These are phyloP conservation scores for Epichloe amarillans DNA, from an alignment of 2,329 filamentous ascomycete genomes.

Conservation along the genomic window DNA sequence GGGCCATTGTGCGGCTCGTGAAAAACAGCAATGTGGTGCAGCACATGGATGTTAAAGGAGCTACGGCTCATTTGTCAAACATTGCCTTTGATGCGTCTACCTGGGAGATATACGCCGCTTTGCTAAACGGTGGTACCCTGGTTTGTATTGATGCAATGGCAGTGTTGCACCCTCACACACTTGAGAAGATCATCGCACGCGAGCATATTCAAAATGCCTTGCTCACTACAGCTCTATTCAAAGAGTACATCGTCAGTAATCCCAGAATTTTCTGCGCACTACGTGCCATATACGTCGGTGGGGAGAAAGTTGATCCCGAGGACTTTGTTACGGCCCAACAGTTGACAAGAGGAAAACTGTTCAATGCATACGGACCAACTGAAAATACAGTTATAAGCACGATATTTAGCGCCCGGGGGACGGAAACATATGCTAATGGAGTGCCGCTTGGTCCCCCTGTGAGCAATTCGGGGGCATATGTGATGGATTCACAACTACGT, in stretches of 20 bases:
- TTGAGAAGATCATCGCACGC: neutral
- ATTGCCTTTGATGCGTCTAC: conserved; percentile 9
- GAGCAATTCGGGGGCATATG: conserved; percentile 5
- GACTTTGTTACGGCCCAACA: neutral
- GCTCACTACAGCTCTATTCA: neutral
- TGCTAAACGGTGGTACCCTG: conserved; percentile 8
- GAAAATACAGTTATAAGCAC: neutral
- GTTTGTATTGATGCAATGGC: conserved; percentile 7
- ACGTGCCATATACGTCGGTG: neutral
- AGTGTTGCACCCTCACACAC: conserved; percentile 1
- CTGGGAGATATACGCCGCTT: conserved; percentile 7
- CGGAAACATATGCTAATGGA: neutral
- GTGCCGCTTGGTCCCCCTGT: neutral
- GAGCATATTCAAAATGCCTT: neutral
- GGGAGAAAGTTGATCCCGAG: neutral
- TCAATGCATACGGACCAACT: conserved; percentile 3
- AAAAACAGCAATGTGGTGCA: neutral
- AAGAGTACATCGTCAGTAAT: neutral
- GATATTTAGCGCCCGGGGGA: neutral
- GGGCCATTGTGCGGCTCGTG: neutral
- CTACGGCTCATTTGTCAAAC: conserved; percentile 5
- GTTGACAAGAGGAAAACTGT: neutral
- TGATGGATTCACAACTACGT: conserved; percentile 12
- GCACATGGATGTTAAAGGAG: neutral
- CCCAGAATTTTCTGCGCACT: neutral